Conservation (phyloP, 306 rosid species). For the Heteromeles arbutifolia region DNA sequence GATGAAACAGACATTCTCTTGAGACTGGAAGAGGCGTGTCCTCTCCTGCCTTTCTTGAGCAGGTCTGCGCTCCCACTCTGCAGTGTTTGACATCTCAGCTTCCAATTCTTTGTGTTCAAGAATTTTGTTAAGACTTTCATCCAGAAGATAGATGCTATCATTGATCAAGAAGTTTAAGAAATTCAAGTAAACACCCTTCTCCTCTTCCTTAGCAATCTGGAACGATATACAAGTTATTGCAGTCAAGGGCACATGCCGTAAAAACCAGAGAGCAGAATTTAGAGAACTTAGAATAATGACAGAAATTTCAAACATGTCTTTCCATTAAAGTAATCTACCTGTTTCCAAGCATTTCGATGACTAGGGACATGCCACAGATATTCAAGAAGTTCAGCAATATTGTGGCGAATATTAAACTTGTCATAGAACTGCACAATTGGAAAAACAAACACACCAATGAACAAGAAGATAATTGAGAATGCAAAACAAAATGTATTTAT, state of each 20-base stretch:
- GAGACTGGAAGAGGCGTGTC: conserved; percentile 86
- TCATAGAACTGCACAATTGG: conserved; percentile 76
- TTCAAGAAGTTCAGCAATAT: conserved; percentile 96
- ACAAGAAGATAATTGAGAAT: conserved; percentile 4
- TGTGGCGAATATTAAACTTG: conserved; percentile 96
- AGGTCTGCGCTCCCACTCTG: conserved; percentile 87
- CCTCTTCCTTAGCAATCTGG: conserved; percentile 99
- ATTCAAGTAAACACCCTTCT: conserved; percentile 93
- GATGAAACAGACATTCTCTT: conserved; percentile 75
- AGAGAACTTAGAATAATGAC: not conserved
- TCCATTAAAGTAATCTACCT: conserved; percentile 37
- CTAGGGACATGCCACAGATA: conserved; percentile 98
- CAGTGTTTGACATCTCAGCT: conserved; percentile 94
- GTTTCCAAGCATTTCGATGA: conserved; percentile 97
- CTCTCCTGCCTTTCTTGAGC: conserved; percentile 98
- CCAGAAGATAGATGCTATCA: conserved; percentile 96
- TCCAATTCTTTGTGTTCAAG: conserved; percentile 94
- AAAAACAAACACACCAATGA: conserved; percentile 24
- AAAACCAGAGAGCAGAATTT: not conserved
- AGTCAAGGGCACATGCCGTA: not conserved
- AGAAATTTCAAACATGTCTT: not conserved
- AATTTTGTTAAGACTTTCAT: conserved; percentile 95
- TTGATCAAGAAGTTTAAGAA: conserved; percentile 93
- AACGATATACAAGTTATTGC: conserved; percentile 14
- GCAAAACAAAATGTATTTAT: not conserved